These are phyloP conservation scores for Cystobasidium onofrii DNA, from an alignment of 768 basidiomycete genomes.

Conservation along the genomic window DNA sequence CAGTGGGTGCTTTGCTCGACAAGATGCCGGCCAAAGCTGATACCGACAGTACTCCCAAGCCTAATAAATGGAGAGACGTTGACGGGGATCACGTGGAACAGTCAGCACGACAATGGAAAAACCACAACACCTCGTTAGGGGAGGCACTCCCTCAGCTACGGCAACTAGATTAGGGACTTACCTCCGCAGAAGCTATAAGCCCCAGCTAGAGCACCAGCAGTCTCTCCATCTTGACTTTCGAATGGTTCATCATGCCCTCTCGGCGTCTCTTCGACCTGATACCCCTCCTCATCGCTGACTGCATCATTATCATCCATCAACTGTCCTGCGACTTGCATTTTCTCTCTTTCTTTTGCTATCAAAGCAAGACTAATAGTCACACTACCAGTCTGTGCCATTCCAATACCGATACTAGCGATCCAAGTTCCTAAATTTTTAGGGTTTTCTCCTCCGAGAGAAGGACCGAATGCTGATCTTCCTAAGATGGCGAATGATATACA, in stretches of 20 bases:
- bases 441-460: neutral
- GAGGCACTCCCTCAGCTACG: too few species aligned
- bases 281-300: neutral
- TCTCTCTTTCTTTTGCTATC: neutral
- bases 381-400: neutral
- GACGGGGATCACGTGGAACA: neutral
- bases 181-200: conserved; percentile 19
- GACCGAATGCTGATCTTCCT: conserved; percentile 1
- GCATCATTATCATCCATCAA: neutral
- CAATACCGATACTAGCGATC: conserved; percentile 8
- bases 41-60: conserved; percentile 6
- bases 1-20: neutral
- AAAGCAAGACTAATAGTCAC: conserved; percentile 5
- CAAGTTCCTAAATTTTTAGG: conserved; percentile 12
- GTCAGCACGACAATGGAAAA: neutral
- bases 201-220: conserved; percentile 16
- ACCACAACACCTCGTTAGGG: too few species aligned
- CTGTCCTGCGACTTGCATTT: neutral
- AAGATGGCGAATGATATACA: neutral
- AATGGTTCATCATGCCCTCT: neutral
- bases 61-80: neutral
- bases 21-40: conserved; percentile 3
- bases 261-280: neutral
- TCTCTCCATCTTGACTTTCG: neutral
- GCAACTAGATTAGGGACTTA: neutral